Percentiles rank a stretch among this genome's conserved stretches.
These are phyloP conservation scores for Gyromitra esculenta DNA, from an alignment of 2,329 filamentous ascomycete species.

Conservation along the genomic window DNA sequence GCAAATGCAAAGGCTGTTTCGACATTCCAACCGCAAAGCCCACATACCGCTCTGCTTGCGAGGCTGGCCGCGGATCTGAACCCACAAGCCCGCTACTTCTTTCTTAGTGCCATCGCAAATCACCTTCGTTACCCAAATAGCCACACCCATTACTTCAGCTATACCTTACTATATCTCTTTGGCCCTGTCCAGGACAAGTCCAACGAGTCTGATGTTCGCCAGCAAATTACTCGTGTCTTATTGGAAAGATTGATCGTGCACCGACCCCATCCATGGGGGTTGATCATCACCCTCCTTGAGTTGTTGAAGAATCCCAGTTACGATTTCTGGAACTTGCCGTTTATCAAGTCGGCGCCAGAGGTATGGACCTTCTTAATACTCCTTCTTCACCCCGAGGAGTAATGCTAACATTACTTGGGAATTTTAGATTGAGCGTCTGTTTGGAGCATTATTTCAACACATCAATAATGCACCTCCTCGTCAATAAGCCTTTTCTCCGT, in stretches of 20 bases:
- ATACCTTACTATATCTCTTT: conserved; percentile 84
- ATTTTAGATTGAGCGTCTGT: conserved; percentile 63
- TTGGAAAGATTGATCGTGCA: conserved; percentile 87
- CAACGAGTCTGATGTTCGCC: conserved; percentile 82
- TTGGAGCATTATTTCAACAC: conserved; percentile 63
- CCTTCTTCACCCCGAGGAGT: conserved; percentile 20
- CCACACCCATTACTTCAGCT: conserved; percentile 92
- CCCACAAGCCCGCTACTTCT: conserved; percentile 79
- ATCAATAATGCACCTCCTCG: conserved; percentile 60
- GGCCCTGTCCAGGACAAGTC: conserved; percentile 76
- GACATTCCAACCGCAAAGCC: conserved; percentile 71
- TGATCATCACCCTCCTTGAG: conserved; percentile 87
- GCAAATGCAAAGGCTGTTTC: conserved; percentile 69
- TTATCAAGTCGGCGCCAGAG: conserved; percentile 89
- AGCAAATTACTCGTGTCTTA: conserved; percentile 88
- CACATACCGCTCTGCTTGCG: conserved; percentile 77
- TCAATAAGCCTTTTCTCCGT: conserved; percentile 35
- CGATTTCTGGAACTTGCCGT: conserved; percentile 90
- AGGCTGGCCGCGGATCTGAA: conserved; percentile 78
- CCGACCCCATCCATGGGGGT: conserved; percentile 94
- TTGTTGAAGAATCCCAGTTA: conserved; percentile 90
- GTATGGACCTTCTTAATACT: conserved; percentile 63
- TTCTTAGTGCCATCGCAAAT: conserved; percentile 85
- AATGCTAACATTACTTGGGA: conserved; percentile 24
- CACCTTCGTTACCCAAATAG: conserved; percentile 90